Percentiles rank a stretch among this genome's conserved stretches.
Evolutionary conservation across 768 basidiomycete species (phyloP).

Genomic region (Leccinum broughii): DNA sequence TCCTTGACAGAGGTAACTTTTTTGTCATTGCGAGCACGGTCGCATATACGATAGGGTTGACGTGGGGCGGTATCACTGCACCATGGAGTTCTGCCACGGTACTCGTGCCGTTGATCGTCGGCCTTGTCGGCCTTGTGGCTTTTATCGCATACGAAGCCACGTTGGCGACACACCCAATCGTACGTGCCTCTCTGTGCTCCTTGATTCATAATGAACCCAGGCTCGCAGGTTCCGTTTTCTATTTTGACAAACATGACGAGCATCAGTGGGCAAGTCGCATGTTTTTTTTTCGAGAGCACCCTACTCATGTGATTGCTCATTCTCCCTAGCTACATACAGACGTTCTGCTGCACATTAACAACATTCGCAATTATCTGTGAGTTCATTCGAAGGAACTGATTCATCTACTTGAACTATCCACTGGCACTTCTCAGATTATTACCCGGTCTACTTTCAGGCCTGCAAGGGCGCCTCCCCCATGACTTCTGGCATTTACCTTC

Average conservation of each 20-base stretch:
- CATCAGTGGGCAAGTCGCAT: slow-evolving; percentile 25
- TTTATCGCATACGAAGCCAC: slow-evolving; percentile 44
- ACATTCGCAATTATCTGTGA: slow-evolving; percentile 24
- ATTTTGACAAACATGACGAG: slow-evolving; percentile 32
- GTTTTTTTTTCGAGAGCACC: not conserved
- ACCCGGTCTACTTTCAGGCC: slow-evolving; percentile 47
- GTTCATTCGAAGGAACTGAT: not conserved
- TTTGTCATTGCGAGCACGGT: slow-evolving; percentile 40
- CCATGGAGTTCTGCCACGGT: slow-evolving; percentile 43
- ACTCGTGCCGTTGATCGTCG: slow-evolving; percentile 45
- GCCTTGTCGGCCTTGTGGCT: slow-evolving; percentile 36
- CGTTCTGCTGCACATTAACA: slow-evolving; percentile 20
- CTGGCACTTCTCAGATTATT: slow-evolving; percentile 34
- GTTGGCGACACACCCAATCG: slow-evolving; percentile 31
- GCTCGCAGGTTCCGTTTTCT: slow-evolving; percentile 12
- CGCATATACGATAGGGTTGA: slow-evolving; percentile 42
- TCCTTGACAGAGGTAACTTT: slow-evolving; percentile 39
- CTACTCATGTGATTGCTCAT: too few relatives aligned
- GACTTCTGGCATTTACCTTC: slow-evolving; percentile 30
- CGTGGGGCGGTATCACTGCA: slow-evolving; percentile 47
- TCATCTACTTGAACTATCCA: not conserved
- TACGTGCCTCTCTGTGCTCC: slow-evolving; percentile 13
- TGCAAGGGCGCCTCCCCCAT: slow-evolving; percentile 26
- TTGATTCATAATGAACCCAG: not conserved
- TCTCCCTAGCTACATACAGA: slow-evolving; percentile 26